Conservation (phyloP, 805 yeast genomes). For the Jamesozyma rosinii region DNA sequence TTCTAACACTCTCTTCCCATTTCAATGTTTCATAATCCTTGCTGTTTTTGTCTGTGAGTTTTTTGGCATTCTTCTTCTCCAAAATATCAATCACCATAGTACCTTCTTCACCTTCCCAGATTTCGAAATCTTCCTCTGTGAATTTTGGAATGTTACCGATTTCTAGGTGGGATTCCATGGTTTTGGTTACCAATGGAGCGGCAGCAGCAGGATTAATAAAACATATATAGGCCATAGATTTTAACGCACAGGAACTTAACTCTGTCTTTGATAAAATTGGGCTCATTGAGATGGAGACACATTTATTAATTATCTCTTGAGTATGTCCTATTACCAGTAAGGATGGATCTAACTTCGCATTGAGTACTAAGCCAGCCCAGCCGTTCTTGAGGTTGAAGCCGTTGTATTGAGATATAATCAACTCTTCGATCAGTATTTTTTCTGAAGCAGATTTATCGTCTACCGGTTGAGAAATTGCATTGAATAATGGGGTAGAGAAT, state of each 20-base stretch:
- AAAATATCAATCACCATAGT: constrained; percentile 59
- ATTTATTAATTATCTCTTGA: constrained; percentile 13
- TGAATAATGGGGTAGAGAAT: constrained; percentile 32
- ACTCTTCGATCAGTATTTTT: constrained; percentile 31
- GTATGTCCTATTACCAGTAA: constrained; percentile 34
- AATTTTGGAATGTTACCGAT: constrained; percentile 31
- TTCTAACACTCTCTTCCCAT: constrained; percentile 83
- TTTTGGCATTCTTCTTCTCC: constrained; percentile 35
- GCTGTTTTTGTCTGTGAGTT: constrained; percentile 54
- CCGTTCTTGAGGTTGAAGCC: constrained; percentile 38
- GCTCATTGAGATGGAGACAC: constrained; percentile 14
- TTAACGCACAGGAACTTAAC: constrained; percentile 38
- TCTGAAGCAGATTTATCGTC: constrained; percentile 22
- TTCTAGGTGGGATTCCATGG: constrained; percentile 38
- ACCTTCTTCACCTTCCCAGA: constrained; percentile 66
- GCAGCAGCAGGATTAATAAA: constrained; percentile 53
- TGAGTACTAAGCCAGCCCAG: constrained; percentile 72
- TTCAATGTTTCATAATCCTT: constrained; percentile 77
- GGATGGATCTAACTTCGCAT: constrained; percentile 58
- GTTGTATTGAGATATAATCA: constrained; percentile 39
- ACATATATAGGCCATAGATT: constrained; percentile 43
- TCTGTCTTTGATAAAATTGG: constrained; percentile 16
- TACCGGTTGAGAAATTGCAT: constrained; percentile 30
- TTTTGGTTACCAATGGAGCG: constrained; percentile 41
- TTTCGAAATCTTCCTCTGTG: constrained; percentile 43